phyloP scores from a whole-genome alignment of 352 stramenopile species.

The Elongisporangium prolatum region DNA sequence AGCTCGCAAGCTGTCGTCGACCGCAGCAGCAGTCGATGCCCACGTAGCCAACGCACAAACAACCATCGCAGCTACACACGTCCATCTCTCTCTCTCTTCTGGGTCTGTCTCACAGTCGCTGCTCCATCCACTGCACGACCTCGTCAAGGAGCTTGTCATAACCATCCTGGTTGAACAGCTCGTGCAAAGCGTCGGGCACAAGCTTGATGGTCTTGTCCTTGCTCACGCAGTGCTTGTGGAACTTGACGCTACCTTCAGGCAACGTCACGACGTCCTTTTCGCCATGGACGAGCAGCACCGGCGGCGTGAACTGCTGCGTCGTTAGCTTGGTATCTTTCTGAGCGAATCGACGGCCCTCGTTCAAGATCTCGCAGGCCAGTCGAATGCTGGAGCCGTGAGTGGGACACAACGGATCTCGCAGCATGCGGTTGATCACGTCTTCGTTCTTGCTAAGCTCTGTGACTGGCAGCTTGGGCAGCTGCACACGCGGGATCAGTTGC shows the following conservation, averaged over 20 bases:
- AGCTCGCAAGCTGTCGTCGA: slow-evolving; percentile 34
- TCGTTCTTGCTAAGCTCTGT: slow-evolving; percentile 23
- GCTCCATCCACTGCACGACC: slow-evolving; percentile 31
- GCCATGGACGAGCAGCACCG: slow-evolving; percentile 34
- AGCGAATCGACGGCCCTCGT: slow-evolving; percentile 14
- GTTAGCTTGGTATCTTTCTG: slow-evolving; percentile 16
- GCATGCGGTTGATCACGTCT: slow-evolving; percentile 21
- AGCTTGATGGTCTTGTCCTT: slow-evolving; percentile 48
- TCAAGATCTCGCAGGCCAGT: slow-evolving; percentile 19
- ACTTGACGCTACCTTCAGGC: slow-evolving; percentile 23
- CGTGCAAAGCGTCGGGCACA: slow-evolving; percentile 25
- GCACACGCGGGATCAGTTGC: slow-evolving; percentile 24
- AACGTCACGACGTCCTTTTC: slow-evolving; percentile 34
- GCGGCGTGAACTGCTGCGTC: slow-evolving; percentile 18
- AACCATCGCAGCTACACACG: too few relatives aligned
- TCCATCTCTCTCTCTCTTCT: too few relatives aligned
- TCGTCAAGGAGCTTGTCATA: slow-evolving; percentile 23
- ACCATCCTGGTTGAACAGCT: slow-evolving; percentile 34
- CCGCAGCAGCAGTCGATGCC: too few relatives aligned
- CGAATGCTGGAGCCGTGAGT: slow-evolving; percentile 22
- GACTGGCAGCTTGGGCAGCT: slow-evolving; percentile 23
- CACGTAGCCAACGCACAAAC: too few relatives aligned
- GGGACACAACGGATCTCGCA: slow-evolving; percentile 27
- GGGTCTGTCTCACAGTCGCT: slow-evolving; percentile 4
- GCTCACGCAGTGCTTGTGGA: slow-evolving; percentile 24